These are phyloP conservation scores for Ammopiptanthus mongolicus DNA, from an alignment of 306 rosid species.

Conservation along the genomic window DNA sequence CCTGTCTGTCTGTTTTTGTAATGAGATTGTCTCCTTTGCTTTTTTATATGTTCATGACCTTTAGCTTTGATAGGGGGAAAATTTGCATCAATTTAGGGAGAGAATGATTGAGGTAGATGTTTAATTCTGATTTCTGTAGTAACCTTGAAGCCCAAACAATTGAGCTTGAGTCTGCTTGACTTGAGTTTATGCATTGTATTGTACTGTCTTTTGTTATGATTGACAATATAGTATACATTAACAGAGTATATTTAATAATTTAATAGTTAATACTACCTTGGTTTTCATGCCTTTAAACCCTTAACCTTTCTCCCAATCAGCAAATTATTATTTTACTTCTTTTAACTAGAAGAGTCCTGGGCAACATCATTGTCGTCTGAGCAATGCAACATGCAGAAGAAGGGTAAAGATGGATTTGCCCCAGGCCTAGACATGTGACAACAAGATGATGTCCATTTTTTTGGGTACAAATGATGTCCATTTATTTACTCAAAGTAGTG, in stretches of 20 bases:
- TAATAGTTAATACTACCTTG: background rate
- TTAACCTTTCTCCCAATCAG: background rate
- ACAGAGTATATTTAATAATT: conserved; percentile 1
- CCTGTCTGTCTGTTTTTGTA: conserved; percentile 35
- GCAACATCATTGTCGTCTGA: background rate
- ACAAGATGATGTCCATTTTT: background rate
- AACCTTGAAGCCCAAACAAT: conserved; percentile 4
- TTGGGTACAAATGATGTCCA: background rate
- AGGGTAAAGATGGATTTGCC: background rate
- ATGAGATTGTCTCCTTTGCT: conserved; percentile 46
- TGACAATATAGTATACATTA: conserved; percentile 24
- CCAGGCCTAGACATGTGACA: background rate
- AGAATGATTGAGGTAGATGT: conserved; percentile 28
- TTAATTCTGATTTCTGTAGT: conserved; percentile 21
- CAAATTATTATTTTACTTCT: background rate
- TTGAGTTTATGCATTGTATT: conserved; percentile 26
- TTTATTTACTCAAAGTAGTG: conserved; percentile 1
- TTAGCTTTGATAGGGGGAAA: conserved; percentile 21
- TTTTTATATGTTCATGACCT: conserved; percentile 22
- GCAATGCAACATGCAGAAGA: background rate
- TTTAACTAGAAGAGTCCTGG: background rate
- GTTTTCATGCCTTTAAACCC: background rate
- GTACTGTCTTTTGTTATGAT: conserved; percentile 27
- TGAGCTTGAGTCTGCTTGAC: conserved; percentile 1
- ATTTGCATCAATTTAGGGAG: conserved; percentile 20